phyloP scores from a whole-genome alignment of 164 flowering plant species.

The Warburgia ugandensis region DNA sequence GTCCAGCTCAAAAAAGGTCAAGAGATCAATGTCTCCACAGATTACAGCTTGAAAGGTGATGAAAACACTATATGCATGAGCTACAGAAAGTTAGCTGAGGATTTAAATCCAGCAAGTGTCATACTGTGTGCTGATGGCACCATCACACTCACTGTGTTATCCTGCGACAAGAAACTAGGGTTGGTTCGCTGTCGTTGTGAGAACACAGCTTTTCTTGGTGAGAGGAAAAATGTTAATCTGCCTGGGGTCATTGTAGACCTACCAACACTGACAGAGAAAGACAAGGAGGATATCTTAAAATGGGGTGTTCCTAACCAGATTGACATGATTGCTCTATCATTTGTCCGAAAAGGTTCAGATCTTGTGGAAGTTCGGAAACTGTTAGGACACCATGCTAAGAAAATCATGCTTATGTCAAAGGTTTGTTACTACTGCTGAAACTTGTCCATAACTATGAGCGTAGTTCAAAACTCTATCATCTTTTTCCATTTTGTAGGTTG shows the following conservation, averaged over 20 bases:
- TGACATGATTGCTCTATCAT: slow-evolving; percentile 37
- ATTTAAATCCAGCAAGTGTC: slow-evolving; percentile 53
- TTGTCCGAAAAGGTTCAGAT: slow-evolving; percentile 44
- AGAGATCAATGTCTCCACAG: slow-evolving; percentile 76
- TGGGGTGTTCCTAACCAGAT: slow-evolving; percentile 38
- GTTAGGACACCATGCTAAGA: slow-evolving; percentile 33
- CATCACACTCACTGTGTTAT: slow-evolving; percentile 54
- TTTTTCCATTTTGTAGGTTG: slow-evolving; percentile 40
- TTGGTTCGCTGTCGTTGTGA: slow-evolving; percentile 74
- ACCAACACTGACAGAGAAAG: slow-evolving; percentile 84
- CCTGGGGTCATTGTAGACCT: slow-evolving; percentile 87
- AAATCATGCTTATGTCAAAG: slow-evolving; percentile 42
- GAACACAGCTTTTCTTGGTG: slow-evolving; percentile 79
- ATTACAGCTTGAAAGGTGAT: slow-evolving; percentile 71
- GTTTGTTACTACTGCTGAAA: too few species aligned
- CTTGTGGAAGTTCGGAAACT: slow-evolving; percentile 37
- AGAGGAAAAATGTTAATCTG: slow-evolving; percentile 81
- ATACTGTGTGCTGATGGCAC: slow-evolving; percentile 82
- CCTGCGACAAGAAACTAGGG: slow-evolving; percentile 54
- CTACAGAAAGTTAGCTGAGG: slow-evolving; percentile 69
- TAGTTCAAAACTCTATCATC: background rate
- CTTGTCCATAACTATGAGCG: too few species aligned
- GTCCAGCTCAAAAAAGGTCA: slow-evolving; percentile 58
- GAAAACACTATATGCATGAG: slow-evolving; percentile 71
- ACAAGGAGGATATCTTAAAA: slow-evolving; percentile 51